Base-by-base conservation (phyloP, 306 rosid genomes). In the Lathyrus tuberosus region DNA sequence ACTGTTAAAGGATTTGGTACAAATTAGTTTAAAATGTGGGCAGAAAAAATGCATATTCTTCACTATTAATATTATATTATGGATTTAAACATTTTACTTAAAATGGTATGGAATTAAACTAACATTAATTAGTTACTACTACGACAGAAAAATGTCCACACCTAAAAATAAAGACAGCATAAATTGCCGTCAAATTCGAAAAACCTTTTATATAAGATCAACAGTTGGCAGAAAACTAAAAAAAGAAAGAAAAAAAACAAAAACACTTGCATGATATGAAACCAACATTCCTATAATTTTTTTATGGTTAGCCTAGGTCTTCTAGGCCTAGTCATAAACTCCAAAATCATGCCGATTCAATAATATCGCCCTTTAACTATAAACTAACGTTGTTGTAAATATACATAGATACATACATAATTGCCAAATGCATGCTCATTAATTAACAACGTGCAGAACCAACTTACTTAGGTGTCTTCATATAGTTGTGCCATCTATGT, bases 401-500 rank as follows among this genome's bases (percentile, higher is more conserved):
- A 35, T n/a, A 5, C 22, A 16, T 8, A 10, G 24, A 73, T 38
- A 33, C 22, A 69, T 62, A 43, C 41, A 30, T 17, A 17, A n/a
- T 69, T 69, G 37, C 33, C 42, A 59, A 41, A 54, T 14, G 73
- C 65, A 20, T 46, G 76, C 35, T 49, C 63, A 82, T 69, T 40
- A 63, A 67, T n/a, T n/a, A 71, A 49, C 33, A 67, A 59, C 38
- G 52, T 41, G 70, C 46, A 70, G 72, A 76, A 70, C 33, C 48
- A 71, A 68, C 89, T 63, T 90, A 93, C 98, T 78, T 77, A 15
- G 97, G 98, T 7, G 93, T 54, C 86, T 90, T 93, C 98, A 93
- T 90, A 78, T 90, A 90, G 80, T 93, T 93, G 83, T 93, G 97
- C 98, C 98, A 93, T 84, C 97, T 86, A 72, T 95, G 99, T 81